Base-by-base conservation (phyloP, 2,329 filamentous ascomycete species). In the Pseudogymnoascus sp. region DNA sequence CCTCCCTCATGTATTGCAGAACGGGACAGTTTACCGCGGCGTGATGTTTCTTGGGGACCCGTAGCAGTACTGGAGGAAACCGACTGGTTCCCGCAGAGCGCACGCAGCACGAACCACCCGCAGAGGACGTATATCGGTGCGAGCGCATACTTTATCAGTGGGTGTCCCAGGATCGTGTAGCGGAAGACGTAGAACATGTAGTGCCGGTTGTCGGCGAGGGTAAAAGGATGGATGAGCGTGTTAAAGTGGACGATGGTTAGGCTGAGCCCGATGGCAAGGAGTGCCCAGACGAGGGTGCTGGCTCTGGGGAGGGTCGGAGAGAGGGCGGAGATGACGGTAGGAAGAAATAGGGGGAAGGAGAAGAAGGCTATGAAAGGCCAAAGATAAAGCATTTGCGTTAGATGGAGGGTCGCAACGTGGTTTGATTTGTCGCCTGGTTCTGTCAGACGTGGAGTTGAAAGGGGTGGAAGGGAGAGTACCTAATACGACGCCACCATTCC, bases 171-270 rank as follows among this genome's bases (percentile, higher is more conserved):
- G 38, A 97, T 87, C 5, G 89, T 87, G 70, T 92, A 85, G 1
- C 92, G 87, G 79, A 99, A 99, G 65, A 96, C 80, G 77, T 99
- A 99, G 75, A 99, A 99, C 74, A 96, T 88, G 77, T 96, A 99
- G 74, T 99, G 94, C 2, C 94, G 82, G 75, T 99, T 99, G 75
- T 99, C 94, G 35, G 94, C 94, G 0, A 97, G 82, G 0, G 92
- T 96, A 73, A 97, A 99, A 0, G 94, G 93, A 72, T 99, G 94
- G 47, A 97, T 84, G 66, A 96, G 88, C 35, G 94, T 99, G 80
- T 97, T 97, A 80, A 84, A 88, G 66, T 84, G 83, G 23, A 97
- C 85, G 18, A 85, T 73, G 11, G 72, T 68, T 1, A 77, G 53
- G 0, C 80, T 79, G 7, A 60, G 44, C 10, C n/a, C 25, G 14